Conservation (phyloP, 1,284 basidiomycete species). For the Malassezia brasiliensis region DNA sequence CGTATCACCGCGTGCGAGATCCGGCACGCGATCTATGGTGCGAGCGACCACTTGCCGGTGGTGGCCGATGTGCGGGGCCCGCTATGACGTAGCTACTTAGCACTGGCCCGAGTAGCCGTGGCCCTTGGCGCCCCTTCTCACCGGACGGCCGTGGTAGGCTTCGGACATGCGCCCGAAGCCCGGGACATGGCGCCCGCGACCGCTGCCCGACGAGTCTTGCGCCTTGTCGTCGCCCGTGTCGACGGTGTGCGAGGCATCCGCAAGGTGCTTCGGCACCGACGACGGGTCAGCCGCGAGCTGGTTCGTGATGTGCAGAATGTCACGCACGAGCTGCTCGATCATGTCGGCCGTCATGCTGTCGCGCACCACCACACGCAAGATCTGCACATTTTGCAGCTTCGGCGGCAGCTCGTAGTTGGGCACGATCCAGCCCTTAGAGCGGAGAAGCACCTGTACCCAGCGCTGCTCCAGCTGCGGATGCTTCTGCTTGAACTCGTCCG, state of each 20-base stretch:
- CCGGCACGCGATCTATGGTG: slow-evolving; percentile 69
- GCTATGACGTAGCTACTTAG: slow-evolving; percentile 15
- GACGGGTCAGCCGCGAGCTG: slow-evolving; percentile 24
- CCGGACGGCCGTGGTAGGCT: slow-evolving; percentile 21
- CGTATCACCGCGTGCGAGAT: slow-evolving; percentile 68
- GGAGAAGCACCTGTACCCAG: slow-evolving; percentile 74
- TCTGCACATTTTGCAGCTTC: slow-evolving; percentile 31
- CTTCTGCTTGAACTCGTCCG: slow-evolving; percentile 53
- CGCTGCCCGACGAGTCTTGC: neutral
- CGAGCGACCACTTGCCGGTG: slow-evolving; percentile 66
- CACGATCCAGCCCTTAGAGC: slow-evolving; percentile 63
- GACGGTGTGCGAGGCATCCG: slow-evolving; percentile 6
- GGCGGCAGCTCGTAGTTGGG: slow-evolving; percentile 42
- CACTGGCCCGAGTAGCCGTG: slow-evolving; percentile 41
- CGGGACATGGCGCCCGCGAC: slow-evolving; percentile 6
- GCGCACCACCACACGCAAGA: slow-evolving; percentile 43
- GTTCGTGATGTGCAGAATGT: slow-evolving; percentile 38
- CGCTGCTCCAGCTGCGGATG: slow-evolving; percentile 57
- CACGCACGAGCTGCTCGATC: slow-evolving; percentile 41
- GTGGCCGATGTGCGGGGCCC: slow-evolving; percentile 11
- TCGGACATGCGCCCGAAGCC: slow-evolving; percentile 9
- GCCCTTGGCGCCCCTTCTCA: slow-evolving; percentile 22
- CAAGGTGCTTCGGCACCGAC: slow-evolving; percentile 18
- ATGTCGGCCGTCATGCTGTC: slow-evolving; percentile 39
- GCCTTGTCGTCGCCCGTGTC: slow-evolving; percentile 1